Conservation (phyloP, 164 flowering plant genomes). For the Protea cynaroides region DNA sequence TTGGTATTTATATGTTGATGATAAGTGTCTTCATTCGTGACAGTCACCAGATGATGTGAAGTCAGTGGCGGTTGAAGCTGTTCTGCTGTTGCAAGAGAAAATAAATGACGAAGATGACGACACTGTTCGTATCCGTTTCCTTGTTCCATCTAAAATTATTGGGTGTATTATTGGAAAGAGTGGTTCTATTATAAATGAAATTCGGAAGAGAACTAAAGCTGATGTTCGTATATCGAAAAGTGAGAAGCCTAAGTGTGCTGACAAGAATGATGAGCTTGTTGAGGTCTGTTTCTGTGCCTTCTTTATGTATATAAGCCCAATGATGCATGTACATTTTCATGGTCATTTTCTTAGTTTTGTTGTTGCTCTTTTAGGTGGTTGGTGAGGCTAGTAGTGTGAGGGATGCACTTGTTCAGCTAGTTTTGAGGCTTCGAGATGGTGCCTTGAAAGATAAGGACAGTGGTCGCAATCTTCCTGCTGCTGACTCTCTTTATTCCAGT, state of each 20-base stretch:
- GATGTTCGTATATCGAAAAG: conserved; percentile 86
- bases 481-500: conserved; percentile 45
- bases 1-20: not conserved
- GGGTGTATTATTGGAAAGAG: conserved; percentile 78
- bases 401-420: conserved; percentile 88
- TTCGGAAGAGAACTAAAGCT: conserved; percentile 80
- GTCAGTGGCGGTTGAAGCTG: conserved; percentile 81
- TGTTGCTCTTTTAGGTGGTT: conserved; percentile 34
- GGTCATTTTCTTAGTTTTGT: too few species aligned
- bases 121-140: conserved; percentile 39
- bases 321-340: too few species aligned
- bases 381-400: conserved; percentile 74
- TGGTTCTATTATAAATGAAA: conserved; percentile 75
- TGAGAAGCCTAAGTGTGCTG: conserved; percentile 60
- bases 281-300: conserved; percentile 45
- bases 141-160: conserved; percentile 61
- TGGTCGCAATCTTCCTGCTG: conserved; percentile 37
- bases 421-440: conserved; percentile 86
- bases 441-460: conserved; percentile 65
- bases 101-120: conserved; percentile 65
- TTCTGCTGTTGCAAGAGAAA: conserved; percentile 59
- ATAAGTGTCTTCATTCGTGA: not conserved
- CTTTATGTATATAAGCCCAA: not conserved
- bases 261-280: conserved; percentile 62
- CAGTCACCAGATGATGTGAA: conserved; percentile 80